Evolutionary conservation across 2,329 filamentous ascomycete species (phyloP), one percentile per base, ranked within the genome.

Genomic region (Monilinia aucupariae): DNA sequence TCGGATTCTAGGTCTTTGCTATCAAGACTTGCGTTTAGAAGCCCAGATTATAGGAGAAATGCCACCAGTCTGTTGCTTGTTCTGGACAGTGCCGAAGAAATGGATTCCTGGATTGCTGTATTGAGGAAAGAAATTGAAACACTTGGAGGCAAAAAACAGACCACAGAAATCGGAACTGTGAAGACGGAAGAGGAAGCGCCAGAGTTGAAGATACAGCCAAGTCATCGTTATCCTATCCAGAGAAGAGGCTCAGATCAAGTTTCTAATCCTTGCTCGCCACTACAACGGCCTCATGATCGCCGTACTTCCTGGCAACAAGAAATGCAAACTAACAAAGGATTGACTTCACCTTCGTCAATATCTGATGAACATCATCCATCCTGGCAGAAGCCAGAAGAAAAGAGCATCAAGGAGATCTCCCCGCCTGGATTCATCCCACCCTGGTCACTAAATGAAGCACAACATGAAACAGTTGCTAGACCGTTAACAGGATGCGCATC

Each of bases 31-130:
- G 81, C 85, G 2, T 82, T 89, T 48, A 82, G 84, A 48, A 80
- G 77, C 47, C 73, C 77, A 12, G 83, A 86, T 61, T 83, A 81
- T 61, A 63, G 68, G 70, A 81, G 81, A 65, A 78, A 80, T 22
- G 82, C 83, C 1, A 80, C 83, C 0, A 89, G 85, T 66, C 82
- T 92, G 62, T 76, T 94, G 30, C 80, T 94, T 72, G 84, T 93
- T 0, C 86, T 92, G 66, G 85, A 91, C 59, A 85, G 78, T 65
- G 85, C 87, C 2, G 84, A 88, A 66, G 86, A 90, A 51, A 90
- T 93, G 88, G 87, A 91, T 64, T 77, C 78, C 50, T 94, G 90
- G 90, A 84, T 93, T 72, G 80, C 81, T 1, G 79, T 81, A 0
- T 77, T 93, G 37, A 82, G 90, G 47, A 81, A 81, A 61, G 86